Evolutionary conservation across 495 filamentous ascomycete genomes (phyloP), one percentile per base, ranked within the genome.

Genomic region (Lasiosphaeria miniovina): DNA sequence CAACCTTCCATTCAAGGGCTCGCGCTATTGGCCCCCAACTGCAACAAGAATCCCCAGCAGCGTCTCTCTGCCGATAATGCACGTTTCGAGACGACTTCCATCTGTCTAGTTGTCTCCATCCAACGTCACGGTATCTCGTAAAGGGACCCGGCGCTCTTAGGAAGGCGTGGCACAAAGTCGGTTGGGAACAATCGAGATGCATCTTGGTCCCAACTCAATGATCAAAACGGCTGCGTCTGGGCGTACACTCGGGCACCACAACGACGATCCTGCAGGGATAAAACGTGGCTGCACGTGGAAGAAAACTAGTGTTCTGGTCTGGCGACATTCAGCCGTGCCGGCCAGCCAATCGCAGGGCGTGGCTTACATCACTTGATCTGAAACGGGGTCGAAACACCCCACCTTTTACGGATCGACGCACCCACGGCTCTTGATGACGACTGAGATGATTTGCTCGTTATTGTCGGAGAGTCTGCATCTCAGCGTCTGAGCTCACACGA

Each of bases 261-360:
- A 43, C 52, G 61, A 36, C 57, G 62, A 71, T 63, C 58, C 43
- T 66, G 65, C 66, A 69, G 62, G 61, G 65, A 61, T 62, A 68
- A 60, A 69, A 69, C 67, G 65, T 68, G 65, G 67, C 63, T 59
- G 63, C 69, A 71, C 67, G 67, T 71, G 69, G 67, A 62, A 24
- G 52, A 57, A 59, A 58, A 48, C 53, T 1, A 41, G 55, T 36
- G 15, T n/a, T 49, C 41, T 49, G 4, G 12, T 3, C 8, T 38
- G 32, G 4, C 17, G n/a, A 51, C 49, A 4, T 35, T 45, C 43
- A 12, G 24, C 35, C 9, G 4, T n/a, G 6, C 14, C 32, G 14
- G 31, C 6, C 53, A 41, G 31, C 56, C 56, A 60, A 64, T 64
- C 35, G 54, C 36, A n/a, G 14, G 48, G 9, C 11, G 1, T 11